Conservation (phyloP, 2,329 filamentous ascomycete species). For the Verruconis gallopava region DNA sequence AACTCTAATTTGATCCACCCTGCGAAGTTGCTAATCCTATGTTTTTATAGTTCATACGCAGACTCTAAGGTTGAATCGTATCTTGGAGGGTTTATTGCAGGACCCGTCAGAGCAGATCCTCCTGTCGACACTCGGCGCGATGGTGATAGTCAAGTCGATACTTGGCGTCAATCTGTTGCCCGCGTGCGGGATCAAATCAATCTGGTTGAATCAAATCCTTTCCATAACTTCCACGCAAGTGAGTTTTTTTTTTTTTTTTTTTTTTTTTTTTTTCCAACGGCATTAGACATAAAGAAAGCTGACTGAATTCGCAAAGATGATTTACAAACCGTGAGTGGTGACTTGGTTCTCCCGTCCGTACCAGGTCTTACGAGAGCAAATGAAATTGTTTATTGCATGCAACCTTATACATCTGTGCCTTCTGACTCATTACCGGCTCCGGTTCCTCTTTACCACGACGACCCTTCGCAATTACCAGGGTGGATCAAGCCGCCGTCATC, state of each 20-base stretch:
- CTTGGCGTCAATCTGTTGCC: background rate
- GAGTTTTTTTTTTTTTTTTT: background rate
- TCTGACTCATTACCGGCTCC: background rate
- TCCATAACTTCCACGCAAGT: background rate
- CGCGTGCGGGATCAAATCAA: background rate
- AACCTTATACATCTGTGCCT: no score
- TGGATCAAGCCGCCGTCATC: background rate
- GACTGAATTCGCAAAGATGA: no score
- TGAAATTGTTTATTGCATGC: no score
- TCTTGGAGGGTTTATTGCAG: background rate
- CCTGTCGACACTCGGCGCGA: background rate
- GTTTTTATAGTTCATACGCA: background rate
- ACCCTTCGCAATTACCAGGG: background rate
- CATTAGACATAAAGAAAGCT: no score
- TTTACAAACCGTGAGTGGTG: no score
- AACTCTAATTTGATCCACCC: background rate
- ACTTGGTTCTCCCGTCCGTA: no score
- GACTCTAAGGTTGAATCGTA: background rate
- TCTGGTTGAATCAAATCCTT: background rate
- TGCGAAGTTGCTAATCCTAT: no score
- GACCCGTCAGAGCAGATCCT: background rate
- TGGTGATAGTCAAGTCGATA: constrained; percentile 1
- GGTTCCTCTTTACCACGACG: background rate
- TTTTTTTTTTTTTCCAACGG: no score
- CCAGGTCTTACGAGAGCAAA: no score